Evolutionary conservation across 1,284 basidiomycete species (phyloP).

Genomic region (Boletus sp.): DNA sequence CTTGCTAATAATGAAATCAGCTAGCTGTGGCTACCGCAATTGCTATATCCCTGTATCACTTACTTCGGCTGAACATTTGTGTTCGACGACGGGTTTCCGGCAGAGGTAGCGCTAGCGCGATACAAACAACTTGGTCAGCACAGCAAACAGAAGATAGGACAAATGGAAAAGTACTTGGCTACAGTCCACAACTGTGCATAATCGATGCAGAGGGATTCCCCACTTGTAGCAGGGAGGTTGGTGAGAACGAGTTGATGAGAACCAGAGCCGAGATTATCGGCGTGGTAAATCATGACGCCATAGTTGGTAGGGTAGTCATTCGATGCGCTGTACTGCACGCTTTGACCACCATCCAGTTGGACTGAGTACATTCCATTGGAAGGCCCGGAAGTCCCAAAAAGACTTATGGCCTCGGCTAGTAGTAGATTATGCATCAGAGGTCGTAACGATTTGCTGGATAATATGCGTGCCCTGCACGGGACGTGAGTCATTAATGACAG

Average conservation of each 20-base stretch:
- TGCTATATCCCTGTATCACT: conserved; percentile 5
- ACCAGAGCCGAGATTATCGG: conserved; percentile 40
- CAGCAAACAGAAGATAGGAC: neutral
- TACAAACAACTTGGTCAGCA: conserved; percentile 8
- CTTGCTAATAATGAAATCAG: conserved; percentile 17
- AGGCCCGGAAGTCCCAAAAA: conserved; percentile 37
- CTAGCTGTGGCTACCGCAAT: neutral
- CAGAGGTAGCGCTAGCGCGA: conserved; percentile 9
- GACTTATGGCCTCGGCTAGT: conserved; percentile 33
- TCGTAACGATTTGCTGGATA: neutral
- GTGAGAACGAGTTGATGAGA: conserved; percentile 32
- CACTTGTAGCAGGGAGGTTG: conserved; percentile 29
- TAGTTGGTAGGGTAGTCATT: conserved; percentile 28
- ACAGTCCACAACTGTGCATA: conserved; percentile 31
- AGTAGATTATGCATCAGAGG: conserved; percentile 13
- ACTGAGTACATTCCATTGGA: conserved; percentile 33
- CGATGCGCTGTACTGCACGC: conserved; percentile 32
- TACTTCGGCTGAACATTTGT: conserved; percentile 17
- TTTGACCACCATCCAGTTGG: conserved; percentile 30
- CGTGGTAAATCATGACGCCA: conserved; percentile 34
- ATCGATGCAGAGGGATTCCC: conserved; percentile 29
- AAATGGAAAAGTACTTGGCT: conserved; percentile 9
- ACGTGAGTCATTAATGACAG: conserved; percentile 7
- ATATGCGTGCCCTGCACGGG: conserved; percentile 28
- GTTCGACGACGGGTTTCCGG: neutral